These are phyloP conservation scores for Herpotrichia juniperi DNA, from an alignment of 2,329 filamentous ascomycete species.

Conservation along the genomic window DNA sequence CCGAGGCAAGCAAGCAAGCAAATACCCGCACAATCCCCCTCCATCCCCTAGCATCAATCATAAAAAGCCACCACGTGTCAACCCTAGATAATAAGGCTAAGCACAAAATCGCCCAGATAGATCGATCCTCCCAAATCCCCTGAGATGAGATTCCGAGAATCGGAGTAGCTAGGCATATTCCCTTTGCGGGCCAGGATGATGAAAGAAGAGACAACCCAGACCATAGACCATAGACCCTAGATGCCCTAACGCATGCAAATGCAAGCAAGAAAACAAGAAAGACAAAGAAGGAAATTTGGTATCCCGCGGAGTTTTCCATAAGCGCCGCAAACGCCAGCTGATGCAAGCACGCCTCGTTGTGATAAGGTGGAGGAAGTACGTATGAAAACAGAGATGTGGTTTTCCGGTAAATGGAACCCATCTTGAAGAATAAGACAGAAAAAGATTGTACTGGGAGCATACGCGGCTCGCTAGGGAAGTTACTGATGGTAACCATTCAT, in stretches of 20 bases:
- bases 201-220: neutral
- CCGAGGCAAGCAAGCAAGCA: neutral
- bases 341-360: neutral
- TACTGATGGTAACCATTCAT: neutral
- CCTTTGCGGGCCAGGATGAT: neutral
- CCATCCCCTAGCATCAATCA: too few species aligned
- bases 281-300: too few species aligned
- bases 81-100: too few species aligned
- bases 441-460: neutral
- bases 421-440: neutral
- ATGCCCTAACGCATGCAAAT: neutral
- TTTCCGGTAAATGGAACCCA: neutral
- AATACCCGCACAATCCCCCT: neutral
- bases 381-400: neutral
- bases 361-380: neutral
- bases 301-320: neutral
- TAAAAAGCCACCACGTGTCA: too few species aligned
- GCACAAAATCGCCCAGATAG: neutral
- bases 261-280: neutral
- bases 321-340: slow-evolving; percentile 1
- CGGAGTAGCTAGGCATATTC: neutral
- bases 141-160: neutral
- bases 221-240: neutral
- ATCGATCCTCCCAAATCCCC: neutral
- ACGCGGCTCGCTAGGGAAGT: neutral